These are phyloP conservation scores for Colletotrichum lupini DNA, from an alignment of 2,329 filamentous ascomycete species.

Conservation along the genomic window DNA sequence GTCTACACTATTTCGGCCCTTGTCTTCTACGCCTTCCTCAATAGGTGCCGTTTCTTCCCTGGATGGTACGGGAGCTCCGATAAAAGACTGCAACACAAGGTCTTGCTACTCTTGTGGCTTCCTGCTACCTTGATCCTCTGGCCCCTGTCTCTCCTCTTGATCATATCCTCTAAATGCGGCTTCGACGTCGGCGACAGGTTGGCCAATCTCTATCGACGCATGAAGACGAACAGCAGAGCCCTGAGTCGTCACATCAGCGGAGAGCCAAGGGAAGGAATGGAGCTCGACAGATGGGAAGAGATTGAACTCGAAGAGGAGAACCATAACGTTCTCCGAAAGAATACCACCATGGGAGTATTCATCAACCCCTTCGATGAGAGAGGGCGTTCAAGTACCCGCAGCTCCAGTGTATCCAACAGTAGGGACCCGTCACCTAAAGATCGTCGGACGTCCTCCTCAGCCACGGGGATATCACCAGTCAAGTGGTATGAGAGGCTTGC, in stretches of 20 bases:
- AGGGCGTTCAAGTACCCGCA: background rate
- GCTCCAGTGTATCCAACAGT: background rate
- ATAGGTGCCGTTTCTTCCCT: background rate
- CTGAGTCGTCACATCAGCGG: background rate
- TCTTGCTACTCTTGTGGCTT: slow-evolving; percentile 6
- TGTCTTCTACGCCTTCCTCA: background rate
- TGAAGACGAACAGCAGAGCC: too few species aligned
- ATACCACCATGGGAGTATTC: background rate
- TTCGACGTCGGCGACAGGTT: background rate
- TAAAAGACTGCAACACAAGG: background rate
- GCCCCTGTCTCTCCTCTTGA: background rate
- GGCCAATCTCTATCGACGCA: too few species aligned
- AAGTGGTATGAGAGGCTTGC: background rate
- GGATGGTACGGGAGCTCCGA: slow-evolving; percentile 7
- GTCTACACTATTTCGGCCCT: slow-evolving; percentile 9
- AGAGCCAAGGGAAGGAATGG: background rate
- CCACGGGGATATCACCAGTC: background rate
- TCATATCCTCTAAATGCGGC: background rate
- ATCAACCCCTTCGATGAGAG: background rate
- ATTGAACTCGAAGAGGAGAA: background rate
- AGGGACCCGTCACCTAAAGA: background rate
- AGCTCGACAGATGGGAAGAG: background rate
- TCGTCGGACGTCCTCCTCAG: background rate
- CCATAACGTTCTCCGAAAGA: too few species aligned
- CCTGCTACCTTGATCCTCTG: background rate